Conservation (phyloP, 2,329 filamentous ascomycete species). For the Monilinia aucupariae region DNA sequence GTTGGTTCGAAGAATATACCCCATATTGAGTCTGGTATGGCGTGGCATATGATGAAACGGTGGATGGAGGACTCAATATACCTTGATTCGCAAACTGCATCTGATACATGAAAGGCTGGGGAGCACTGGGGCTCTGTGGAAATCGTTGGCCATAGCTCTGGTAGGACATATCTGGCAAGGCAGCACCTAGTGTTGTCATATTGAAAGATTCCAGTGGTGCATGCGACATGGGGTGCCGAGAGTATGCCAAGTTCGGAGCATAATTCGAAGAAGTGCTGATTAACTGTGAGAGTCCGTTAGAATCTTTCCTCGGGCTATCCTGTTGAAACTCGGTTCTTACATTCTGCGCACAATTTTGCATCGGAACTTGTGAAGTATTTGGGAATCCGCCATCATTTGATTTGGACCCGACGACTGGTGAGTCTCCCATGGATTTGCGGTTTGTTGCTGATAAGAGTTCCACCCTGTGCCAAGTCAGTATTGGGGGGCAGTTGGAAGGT, state of each 20-base stretch:
- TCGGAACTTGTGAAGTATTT: constrained; percentile 5
- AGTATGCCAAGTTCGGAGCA: constrained; percentile 15
- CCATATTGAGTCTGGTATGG: constrained; percentile 30
- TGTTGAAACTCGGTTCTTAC: constrained; percentile 16
- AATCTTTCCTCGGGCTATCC: constrained; percentile 2
- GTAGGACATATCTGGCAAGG: constrained; percentile 29
- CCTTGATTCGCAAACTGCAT: constrained; percentile 24
- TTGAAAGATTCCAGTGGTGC: constrained; percentile 27
- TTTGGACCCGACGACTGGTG: constrained; percentile 10
- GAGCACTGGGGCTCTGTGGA: constrained; percentile 19
- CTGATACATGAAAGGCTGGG: constrained; percentile 25
- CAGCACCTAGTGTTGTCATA: constrained; percentile 26
- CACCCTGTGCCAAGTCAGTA: constrained; percentile 2
- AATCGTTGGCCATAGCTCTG: constrained; percentile 29
- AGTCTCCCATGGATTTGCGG: constrained; percentile 15
- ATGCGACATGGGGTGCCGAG: constrained; percentile 14
- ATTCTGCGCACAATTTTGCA: constrained; percentile 17
- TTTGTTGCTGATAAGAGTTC: neutral
- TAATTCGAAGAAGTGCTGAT: constrained; percentile 10
- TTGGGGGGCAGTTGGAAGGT: neutral
- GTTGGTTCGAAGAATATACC: constrained; percentile 25
- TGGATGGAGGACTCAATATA: constrained; percentile 20
- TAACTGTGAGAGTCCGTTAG: constrained; percentile 10
- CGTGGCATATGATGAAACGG: constrained; percentile 25
- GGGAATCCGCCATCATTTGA: constrained; percentile 11